Evolutionary conservation across 305 asterid genomes (phyloP), one percentile per base, ranked within the genome.

Genomic region (Rubia tinctorum): DNA sequence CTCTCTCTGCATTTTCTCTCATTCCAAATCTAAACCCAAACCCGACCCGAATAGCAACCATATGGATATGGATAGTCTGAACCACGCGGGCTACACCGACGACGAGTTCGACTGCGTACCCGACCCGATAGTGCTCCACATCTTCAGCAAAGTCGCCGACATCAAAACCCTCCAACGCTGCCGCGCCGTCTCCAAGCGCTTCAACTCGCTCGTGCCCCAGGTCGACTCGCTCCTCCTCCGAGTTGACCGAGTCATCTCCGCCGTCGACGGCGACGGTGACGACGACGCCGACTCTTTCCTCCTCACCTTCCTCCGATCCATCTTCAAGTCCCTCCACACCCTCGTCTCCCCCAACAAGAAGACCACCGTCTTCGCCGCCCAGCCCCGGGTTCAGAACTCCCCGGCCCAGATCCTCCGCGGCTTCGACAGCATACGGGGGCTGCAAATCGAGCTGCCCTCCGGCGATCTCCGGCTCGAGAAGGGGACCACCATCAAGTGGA

Each of bases 221-320:
- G 73, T 84, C 7, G 88, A 89, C 55, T 79, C 90, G 14, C 86
- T 89, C 72, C 86, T 89, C 80, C 89, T 89, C 76, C 86, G 89
- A 18, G 91, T 89, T 23, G 93, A 88, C 82, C 79, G 89, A 40
- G 89, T 87, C 37, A 77, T 85, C 70, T 82, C 90, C 55, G 77
- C 81, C 11, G 66, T 85, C 65, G 86, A 81, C 34, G 76, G 83
- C 44, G 64, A 23, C 15, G 34, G 8, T 8, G 9, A 23, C 42
- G 80, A 77, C 78, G 82, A 59, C 8, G 85, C 69, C 15, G 77
- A 62, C 47, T 76, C 76, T 7, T 69, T 76, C 76, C 64, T 87
- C 67, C 59, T 85, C 39, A 44, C 83, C 27, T 72, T 85, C 74
- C 74, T 86, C 74, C 74, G 81, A 69, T 82, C 89, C 63, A 58